Percentiles rank a stretch among this genome's conserved stretches.
Conservation (phyloP, 2,329 filamentous ascomycete species). For the Nothophaeocryptopus gaeumannii region DNA sequence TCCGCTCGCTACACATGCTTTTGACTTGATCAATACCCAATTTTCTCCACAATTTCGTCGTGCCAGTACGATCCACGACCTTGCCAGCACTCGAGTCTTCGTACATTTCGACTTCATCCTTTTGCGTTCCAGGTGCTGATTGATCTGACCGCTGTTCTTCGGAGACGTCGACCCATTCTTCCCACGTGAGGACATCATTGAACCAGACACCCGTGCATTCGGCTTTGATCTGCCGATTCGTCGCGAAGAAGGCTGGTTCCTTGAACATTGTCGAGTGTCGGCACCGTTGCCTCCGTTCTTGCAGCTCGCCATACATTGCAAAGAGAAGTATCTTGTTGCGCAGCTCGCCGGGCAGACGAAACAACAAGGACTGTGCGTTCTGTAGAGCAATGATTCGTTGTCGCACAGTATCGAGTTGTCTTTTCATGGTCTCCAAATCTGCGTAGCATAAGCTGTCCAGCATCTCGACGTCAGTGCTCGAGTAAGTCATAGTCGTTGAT, state of each 20-base stretch:
- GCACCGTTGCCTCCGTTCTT: constrained; percentile 11
- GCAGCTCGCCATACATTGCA: constrained; percentile 20
- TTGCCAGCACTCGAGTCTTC: not conserved
- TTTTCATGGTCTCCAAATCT: constrained; percentile 19
- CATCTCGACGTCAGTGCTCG: not conserved
- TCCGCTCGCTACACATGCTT: constrained; percentile 12
- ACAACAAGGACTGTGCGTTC: constrained; percentile 18
- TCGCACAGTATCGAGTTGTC: constrained; percentile 14
- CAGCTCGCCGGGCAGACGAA: constrained; percentile 18
- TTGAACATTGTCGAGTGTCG: constrained; percentile 8
- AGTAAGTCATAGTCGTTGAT: not conserved
- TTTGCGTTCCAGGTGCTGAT: not conserved
- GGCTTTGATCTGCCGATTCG: constrained; percentile 14
- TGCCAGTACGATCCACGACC: not conserved
- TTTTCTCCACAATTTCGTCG: constrained; percentile 10
- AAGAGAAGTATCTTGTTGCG: constrained; percentile 19
- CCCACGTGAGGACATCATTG: constrained; percentile 20
- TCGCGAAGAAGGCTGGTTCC: constrained; percentile 17
- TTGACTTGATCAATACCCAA: constrained; percentile 10
- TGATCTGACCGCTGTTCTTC: not conserved
- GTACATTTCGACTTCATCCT: constrained; percentile 1
- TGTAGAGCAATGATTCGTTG: constrained; percentile 20
- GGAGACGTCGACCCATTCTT: constrained; percentile 12
- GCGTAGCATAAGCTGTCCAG: constrained; percentile 16
- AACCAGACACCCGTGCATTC: constrained; percentile 22